Conservation (phyloP, 1,139 yeast species). For the Hansenula lynferdii region DNA sequence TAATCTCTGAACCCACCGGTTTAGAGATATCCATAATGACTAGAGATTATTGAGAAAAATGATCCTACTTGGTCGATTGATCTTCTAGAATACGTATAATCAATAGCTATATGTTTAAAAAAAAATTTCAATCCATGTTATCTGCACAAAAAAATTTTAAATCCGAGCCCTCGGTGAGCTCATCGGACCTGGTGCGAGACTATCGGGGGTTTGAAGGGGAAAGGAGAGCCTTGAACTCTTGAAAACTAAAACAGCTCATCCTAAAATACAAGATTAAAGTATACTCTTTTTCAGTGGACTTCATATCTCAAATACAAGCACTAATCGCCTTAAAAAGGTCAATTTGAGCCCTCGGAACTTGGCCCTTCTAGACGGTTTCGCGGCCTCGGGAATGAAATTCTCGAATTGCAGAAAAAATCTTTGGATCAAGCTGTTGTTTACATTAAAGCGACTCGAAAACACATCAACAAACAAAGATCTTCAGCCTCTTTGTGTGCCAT, state of each 20-base stretch:
- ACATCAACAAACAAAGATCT: background rate
- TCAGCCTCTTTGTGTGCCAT: background rate
- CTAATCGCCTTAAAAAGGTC: too few relatives aligned
- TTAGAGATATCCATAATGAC: conserved; percentile 84
- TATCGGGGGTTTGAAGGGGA: too few relatives aligned
- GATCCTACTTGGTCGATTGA: background rate
- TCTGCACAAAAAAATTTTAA: conserved; percentile 1
- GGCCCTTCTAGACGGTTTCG: background rate
- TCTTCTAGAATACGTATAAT: background rate
- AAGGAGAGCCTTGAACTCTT: too few relatives aligned
- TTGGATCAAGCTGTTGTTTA: conserved; percentile 3
- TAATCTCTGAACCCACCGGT: conserved; percentile 93
- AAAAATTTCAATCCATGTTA: conserved; percentile 3
- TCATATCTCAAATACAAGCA: too few relatives aligned
- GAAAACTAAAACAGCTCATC: too few relatives aligned
- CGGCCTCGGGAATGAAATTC: conserved; percentile 1
- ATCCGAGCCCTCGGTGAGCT: too few relatives aligned
- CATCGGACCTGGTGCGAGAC: too few relatives aligned
- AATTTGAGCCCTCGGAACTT: background rate
- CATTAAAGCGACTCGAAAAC: background rate
- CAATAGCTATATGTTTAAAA: background rate
- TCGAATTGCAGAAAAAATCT: conserved; percentile 1
- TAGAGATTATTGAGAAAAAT: background rate
- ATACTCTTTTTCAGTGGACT: too few relatives aligned
- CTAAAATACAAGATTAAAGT: too few relatives aligned